These are phyloP conservation scores for Penicillium palitans DNA, from an alignment of 2,329 filamentous ascomycete genomes.

Conservation along the genomic window DNA sequence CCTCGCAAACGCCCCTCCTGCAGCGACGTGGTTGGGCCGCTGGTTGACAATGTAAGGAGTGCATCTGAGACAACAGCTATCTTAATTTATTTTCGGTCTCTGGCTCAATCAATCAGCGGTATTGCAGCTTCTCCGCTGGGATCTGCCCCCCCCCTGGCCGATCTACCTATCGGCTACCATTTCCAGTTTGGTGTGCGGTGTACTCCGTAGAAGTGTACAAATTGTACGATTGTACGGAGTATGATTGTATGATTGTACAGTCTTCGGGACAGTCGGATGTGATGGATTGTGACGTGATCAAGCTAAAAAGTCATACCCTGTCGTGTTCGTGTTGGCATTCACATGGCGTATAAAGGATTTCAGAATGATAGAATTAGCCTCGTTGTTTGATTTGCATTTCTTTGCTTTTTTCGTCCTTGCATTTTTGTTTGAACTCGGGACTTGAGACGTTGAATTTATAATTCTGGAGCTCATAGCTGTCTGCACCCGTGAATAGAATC, in stretches of 20 bases:
- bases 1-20: conserved; percentile 7
- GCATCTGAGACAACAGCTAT: conserved; percentile 20
- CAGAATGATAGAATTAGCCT: background rate
- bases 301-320: background rate
- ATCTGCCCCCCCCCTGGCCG: background rate
- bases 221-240: too few relatives aligned
- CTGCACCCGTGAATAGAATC: background rate
- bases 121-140: conserved; percentile 2
- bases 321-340: background rate
- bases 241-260: background rate
- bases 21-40: conserved; percentile 17
- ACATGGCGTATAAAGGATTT: background rate
- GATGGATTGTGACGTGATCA: conserved; percentile 3
- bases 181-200: conserved; percentile 1
- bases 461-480: background rate
- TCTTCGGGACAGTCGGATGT: background rate
- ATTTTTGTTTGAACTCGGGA: background rate
- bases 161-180: conserved; percentile 6
- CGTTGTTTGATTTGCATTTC: conserved; percentile 1
- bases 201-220: background rate
- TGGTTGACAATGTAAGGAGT: conserved; percentile 21
- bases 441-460: conserved; percentile 1
- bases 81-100: conserved; percentile 7
- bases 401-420: background rate
- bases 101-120: conserved; percentile 14